Conservation (phyloP, 192 early-diverging fungal species). For the Lobosporangium transversale region DNA sequence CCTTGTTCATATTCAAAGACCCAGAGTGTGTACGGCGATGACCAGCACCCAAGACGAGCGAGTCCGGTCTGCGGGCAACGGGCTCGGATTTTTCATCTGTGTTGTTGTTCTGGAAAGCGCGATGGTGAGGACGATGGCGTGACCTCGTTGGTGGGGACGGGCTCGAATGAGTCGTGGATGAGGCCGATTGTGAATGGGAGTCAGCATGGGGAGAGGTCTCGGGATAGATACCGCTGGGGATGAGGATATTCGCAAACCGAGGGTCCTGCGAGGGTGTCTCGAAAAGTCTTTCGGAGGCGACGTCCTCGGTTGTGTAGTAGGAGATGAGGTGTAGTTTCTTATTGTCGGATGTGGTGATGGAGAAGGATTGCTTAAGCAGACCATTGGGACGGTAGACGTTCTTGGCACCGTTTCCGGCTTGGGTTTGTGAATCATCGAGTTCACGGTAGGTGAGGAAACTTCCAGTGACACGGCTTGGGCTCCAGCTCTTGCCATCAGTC, state of each 20-base stretch:
- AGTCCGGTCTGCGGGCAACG: constrained; percentile 10
- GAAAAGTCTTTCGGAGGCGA: constrained; percentile 67
- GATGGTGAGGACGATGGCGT: constrained; percentile 47
- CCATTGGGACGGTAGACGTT: constrained; percentile 80
- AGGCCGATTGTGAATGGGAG: constrained; percentile 14
- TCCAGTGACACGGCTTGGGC: constrained; percentile 86
- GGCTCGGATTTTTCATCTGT: background rate
- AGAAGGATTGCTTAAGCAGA: constrained; percentile 89
- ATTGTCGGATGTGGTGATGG: constrained; percentile 81
- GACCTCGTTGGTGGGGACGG: constrained; percentile 41
- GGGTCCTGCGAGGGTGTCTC: constrained; percentile 75
- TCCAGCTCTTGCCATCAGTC: constrained; percentile 94
- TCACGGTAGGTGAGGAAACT: constrained; percentile 92
- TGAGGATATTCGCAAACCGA: constrained; percentile 68
- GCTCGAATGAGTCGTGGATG: constrained; percentile 32
- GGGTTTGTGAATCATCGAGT: constrained; percentile 65
- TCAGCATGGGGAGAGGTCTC: constrained; percentile 62
- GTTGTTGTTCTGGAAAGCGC: constrained; percentile 32
- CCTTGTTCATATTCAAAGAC: constrained; percentile 11
- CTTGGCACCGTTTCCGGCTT: constrained; percentile 27
- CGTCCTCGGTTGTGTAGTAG: constrained; percentile 89
- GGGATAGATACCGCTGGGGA: constrained; percentile 87
- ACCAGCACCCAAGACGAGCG: background rate
- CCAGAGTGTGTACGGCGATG: constrained; percentile 39
- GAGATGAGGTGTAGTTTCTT: constrained; percentile 89